Base-by-base conservation (phyloP, 306 rosid genomes). In the Cicer arietinum region DNA sequence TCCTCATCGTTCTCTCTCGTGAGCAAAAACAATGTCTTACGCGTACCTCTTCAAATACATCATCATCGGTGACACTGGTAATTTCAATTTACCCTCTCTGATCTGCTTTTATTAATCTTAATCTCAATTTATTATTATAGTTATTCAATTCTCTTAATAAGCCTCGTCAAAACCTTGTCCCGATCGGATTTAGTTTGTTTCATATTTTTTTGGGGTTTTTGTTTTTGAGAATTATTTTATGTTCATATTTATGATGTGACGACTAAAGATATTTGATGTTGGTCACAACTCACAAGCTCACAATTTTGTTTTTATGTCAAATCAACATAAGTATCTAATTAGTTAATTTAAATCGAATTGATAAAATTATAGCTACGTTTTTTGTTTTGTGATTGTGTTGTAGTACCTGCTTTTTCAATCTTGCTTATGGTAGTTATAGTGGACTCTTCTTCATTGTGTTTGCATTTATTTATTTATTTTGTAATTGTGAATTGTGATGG, bases 1-100 rank as follows among this genome's bases (percentile, higher is more conserved):
- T 3, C 40, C 1, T 6, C 42, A 12, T 20, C 72, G 6, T 30
- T 10, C 51, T 16, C 59, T 40, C 47, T 43, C 25, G 25, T 46
- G 37, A 30, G 1, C 7, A 51, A 65, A 13, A 44, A 16, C 61
- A 66, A 66, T 94, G 99, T 94, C 97, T 44, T 94, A 94, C 92
- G 99, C 97, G 0, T 94, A 94, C 20, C 96, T 94, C 18, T 94
- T 94, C 96, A 94, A 94, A 86, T 94, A 94, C 83, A 94, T 94
- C 87, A 94, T 94, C 85, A 94, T 94, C 86, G 99, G 97, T 30
- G 99, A 94, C 73, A 94, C 99, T 41, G 99, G 99, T 94, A 87
- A 54, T 59, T 22, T 25, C 8, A 17, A 53, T 43, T 7, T 40
- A 51, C 14, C 71, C 11, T 22, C 13, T 7, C 37, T 75, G 45